phyloP scores from a whole-genome alignment of 2,329 filamentous ascomycete genomes.

The Endothia cerciana region DNA sequence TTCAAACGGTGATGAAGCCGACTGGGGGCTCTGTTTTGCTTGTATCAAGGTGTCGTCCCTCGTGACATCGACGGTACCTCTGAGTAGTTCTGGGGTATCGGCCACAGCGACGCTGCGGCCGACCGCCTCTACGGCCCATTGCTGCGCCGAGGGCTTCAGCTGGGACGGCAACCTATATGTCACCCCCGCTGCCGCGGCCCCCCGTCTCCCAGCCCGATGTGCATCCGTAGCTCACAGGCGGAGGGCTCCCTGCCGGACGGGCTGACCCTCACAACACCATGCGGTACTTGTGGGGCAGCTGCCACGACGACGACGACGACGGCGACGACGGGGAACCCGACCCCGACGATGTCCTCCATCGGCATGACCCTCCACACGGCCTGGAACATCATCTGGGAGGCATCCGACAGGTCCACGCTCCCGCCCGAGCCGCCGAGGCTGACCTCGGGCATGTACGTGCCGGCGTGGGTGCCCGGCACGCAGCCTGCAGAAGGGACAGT shows the following conservation, averaged over 20 bases:
- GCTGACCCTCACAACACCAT: not conserved
- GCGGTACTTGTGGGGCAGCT: not conserved
- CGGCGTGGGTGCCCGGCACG: not conserved
- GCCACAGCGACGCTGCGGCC: not conserved
- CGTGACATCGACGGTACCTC: not conserved
- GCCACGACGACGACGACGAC: not conserved
- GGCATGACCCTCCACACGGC: constrained; percentile 1
- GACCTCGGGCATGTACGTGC: constrained; percentile 6
- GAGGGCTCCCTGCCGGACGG: not conserved
- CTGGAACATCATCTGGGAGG: not conserved
- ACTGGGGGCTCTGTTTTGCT: not conserved
- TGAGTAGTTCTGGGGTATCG: not conserved
- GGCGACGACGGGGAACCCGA: not conserved
- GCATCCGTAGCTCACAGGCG: not conserved
- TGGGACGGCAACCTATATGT: not conserved
- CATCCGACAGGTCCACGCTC: not conserved
- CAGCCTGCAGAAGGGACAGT: not conserved
- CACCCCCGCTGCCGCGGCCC: not conserved
- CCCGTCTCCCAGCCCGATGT: not conserved
- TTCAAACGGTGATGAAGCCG: not conserved
- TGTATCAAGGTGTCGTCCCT: not conserved
- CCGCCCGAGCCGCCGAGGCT: not conserved
- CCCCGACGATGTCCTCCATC: not conserved
- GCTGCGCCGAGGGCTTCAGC: not conserved
- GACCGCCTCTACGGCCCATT: not conserved